Percentiles rank a stretch among this genome's conserved stretches.
Evolutionary conservation across 1,284 basidiomycete species (phyloP).

Genomic region (Coriolopsis trogii): DNA sequence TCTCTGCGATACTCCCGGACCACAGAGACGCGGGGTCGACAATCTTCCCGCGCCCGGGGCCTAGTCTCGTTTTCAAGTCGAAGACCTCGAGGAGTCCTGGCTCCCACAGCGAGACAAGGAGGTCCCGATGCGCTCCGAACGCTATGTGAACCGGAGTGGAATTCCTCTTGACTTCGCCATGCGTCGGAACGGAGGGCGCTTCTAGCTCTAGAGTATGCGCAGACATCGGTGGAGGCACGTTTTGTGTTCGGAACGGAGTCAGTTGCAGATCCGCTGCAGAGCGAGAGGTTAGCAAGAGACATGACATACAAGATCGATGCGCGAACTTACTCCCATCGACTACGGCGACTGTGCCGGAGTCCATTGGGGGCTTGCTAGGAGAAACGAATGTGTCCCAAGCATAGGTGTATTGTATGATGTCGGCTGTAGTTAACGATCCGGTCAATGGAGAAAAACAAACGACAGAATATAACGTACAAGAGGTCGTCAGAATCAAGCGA

Average conservation of each 20-base stretch:
- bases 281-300: no score
- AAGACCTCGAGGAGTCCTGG: constrained; percentile 67
- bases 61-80: constrained; percentile 65
- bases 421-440: constrained; percentile 38
- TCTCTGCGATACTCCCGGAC: constrained; percentile 38
- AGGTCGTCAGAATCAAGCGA: constrained; percentile 69
- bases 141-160: constrained; percentile 52
- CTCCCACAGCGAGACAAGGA: constrained; percentile 74
- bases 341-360: constrained; percentile 88
- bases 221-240: constrained; percentile 95
- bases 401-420: constrained; percentile 67
- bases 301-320: neutral
- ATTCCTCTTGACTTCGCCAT: constrained; percentile 19
- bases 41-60: constrained; percentile 62
- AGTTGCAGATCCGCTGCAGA: constrained; percentile 71
- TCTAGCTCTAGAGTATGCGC: constrained; percentile 62
- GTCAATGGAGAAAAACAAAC: neutral
- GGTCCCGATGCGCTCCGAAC: constrained; percentile 61
- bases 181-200: constrained; percentile 20
- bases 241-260: constrained; percentile 93
- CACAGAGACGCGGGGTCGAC: constrained; percentile 62
- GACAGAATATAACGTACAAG: constrained; percentile 46
- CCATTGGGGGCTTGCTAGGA: constrained; percentile 62
- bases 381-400: constrained; percentile 80
- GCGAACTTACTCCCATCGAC: constrained; percentile 81